phyloP scores from a whole-genome alignment of 495 filamentous ascomycete genomes.

The Patellaria atrata region DNA sequence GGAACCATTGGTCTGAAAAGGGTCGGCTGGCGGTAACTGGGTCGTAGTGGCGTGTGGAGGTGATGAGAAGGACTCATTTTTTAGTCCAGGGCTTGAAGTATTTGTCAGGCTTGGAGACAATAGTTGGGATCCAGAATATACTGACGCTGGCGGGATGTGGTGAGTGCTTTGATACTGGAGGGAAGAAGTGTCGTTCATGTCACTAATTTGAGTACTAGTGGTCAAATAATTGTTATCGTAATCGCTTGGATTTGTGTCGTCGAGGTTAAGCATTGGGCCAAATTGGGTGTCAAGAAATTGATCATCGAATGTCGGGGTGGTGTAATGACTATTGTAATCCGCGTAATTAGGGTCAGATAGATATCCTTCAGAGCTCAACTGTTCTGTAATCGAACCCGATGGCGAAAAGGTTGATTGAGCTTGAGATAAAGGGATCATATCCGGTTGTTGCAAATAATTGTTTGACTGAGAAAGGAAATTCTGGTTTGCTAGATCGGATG shows the following conservation, averaged over 20 bases:
- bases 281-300: slow-evolving; percentile 9
- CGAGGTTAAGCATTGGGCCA: slow-evolving; percentile 7
- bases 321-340: slow-evolving; percentile 11
- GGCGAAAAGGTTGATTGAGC: slow-evolving; percentile 17
- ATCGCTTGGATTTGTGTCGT: neutral
- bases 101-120: slow-evolving; percentile 19
- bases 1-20: too few species aligned
- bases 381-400: slow-evolving; percentile 14
- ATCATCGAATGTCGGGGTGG: slow-evolving; percentile 10
- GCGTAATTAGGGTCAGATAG: slow-evolving; percentile 14
- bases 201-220: too few species aligned
- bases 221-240: too few species aligned
- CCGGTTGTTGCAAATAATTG: too few species aligned
- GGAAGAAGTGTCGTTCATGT: too few species aligned
- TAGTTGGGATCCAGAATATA: slow-evolving; percentile 10
- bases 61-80: slow-evolving; percentile 10
- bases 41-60: too few species aligned
- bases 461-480: too few species aligned
- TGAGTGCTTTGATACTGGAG: slow-evolving; percentile 6
- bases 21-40: too few species aligned
- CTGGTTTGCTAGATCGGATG: too few species aligned
- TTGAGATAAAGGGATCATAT: too few species aligned
- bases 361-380: slow-evolving; percentile 17
- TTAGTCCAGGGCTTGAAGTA: slow-evolving; percentile 16
- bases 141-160: slow-evolving; percentile 7